Evolutionary conservation across 768 basidiomycete species (phyloP), one percentile per base, ranked within the genome.

Genomic region (Lepiota brunneoincarnata): DNA sequence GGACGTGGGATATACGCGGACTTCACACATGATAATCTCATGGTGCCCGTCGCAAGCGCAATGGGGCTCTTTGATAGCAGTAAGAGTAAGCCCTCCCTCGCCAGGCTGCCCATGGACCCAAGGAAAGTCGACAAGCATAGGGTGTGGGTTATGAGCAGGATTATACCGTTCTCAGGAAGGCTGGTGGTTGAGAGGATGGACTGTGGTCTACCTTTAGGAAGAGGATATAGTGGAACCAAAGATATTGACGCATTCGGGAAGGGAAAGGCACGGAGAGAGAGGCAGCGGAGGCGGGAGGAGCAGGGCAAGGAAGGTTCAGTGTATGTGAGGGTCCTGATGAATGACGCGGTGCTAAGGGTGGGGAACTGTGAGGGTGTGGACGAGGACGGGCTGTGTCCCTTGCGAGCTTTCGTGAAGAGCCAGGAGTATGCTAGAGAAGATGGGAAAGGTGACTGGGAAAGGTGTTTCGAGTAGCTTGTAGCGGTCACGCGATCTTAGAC

Each of bases 21-120:
- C 68, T 93, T 93, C 66, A 82, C 88, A 6, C 91, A 94, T 64
- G 91, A 93, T 64, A 90, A 93, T 66, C 75, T 86, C 62, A 89
- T 95, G 82, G 72, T 89, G 35, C 84, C 89, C 26, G 86, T 93
- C 43, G 87, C 84, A 59, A 77, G 67, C 70, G 90, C 63, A 49
- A 81, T 71, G 68, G 91, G 79, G 37, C 75, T 80, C 42, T 82
- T 78, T 64, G 64, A 53, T 18, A 35, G 6, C 77, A 76, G 56
- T 50, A 46, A 14, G 15, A 31, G 31, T 10, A 9, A 4, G 11
- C 11, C 31, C 7, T 31, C 31, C 7, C 7, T 31, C 7, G 31
- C 31, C 7, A 10, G 14, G 39, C 39, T 3, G 2, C 58, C 68
- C 18, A 67, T 74, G 35, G 69, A 75, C 59, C 73, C 75, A 0